Evolutionary conservation across 495 filamentous ascomycete genomes (phyloP), one percentile per base, ranked within the genome.

Genomic region (Podospora appendiculata): DNA sequence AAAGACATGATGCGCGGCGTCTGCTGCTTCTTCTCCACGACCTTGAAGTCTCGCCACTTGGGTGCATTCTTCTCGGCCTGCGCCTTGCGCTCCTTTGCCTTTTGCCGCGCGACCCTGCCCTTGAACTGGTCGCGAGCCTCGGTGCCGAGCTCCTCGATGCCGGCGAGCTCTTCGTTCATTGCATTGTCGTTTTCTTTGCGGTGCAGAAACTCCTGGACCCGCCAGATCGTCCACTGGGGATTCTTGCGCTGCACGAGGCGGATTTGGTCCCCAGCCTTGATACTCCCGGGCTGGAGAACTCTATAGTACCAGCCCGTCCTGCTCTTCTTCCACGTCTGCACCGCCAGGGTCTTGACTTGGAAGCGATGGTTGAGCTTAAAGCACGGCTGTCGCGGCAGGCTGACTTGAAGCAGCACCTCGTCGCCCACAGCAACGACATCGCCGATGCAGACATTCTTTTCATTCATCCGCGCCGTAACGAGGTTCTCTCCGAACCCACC

Each of bases 401-500:
- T 69, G 45, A 80, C 57, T 32, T 65, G 49, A 0, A 65, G 57
- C 18, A 62, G 47, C 8, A 56, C 36, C 8, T 41, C 13, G 17
- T 40, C 44, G 17, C 48, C 54, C 3, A 82, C 70, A 3, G 70
- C 58, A 10, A 76, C 57, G 34, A 74, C 62, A 53, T 83, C 80
- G 8, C 80, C 80, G 39, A 83, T 79, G 56, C 79, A 81, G 6
- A 82, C 65, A 58, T 79, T 81, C 19, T 67, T 65, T 64, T 83
- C 80, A 54, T 79, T 80, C 65, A 81, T 65, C 40, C 54, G 64
- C 19, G 60, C 54, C 9, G 63, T 66, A 16, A 79, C 75, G 1
- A 83, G 63, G 53, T 83, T 83, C 62, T 83, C 80, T 17, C 80
- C 80, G 55, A 82, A 82, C 2, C 68, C 76, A 33, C 80, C 80